Percentiles rank a stretch among this genome's conserved stretches.
These are phyloP conservation scores for Lineolata rhizophorae DNA, from an alignment of 495 filamentous ascomycete species.

Conservation along the genomic window DNA sequence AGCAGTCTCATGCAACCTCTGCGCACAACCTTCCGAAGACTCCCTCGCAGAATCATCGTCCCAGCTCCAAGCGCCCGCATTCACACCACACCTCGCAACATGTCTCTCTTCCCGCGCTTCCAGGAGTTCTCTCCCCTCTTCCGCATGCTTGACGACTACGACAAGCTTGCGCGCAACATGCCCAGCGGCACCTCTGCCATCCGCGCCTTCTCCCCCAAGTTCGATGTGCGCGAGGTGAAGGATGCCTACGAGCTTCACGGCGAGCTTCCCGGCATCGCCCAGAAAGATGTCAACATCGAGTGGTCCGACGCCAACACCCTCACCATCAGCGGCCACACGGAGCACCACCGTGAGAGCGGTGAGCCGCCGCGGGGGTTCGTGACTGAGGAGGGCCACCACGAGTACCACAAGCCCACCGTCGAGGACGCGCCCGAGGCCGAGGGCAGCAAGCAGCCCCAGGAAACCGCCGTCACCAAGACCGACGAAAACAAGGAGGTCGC, in stretches of 20 bases:
- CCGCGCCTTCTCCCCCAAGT: conserved; percentile 43
- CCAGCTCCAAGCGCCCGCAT: no score
- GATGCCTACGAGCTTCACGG: conserved; percentile 61
- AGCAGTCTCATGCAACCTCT: no score
- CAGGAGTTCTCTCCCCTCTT: conserved; percentile 43
- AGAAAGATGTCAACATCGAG: conserved; percentile 59
- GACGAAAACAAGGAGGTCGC: conserved; percentile 9
- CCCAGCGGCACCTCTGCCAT: conserved; percentile 5
- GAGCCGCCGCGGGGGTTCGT: neutral
- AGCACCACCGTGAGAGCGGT: conserved; percentile 18
- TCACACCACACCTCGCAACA: no score
- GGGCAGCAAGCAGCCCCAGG: conserved; percentile 1
- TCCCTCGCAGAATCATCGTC: no score
- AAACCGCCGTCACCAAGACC: conserved; percentile 3
- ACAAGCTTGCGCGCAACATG: conserved; percentile 15
- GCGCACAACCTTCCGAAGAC: no score
- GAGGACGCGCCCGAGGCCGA: conserved; percentile 8
- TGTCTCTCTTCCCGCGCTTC: conserved; percentile 45
- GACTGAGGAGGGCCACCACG: conserved; percentile 1
- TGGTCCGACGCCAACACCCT: conserved; percentile 66
- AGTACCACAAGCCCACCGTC: conserved; percentile 11
- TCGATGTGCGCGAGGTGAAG: conserved; percentile 56
- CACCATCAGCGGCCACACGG: conserved; percentile 44
- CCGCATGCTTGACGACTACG: conserved; percentile 57
- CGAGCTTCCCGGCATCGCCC: conserved; percentile 67